Conservation (phyloP, 2,329 filamentous ascomycete genomes). For the Harringtonia aguacate region DNA sequence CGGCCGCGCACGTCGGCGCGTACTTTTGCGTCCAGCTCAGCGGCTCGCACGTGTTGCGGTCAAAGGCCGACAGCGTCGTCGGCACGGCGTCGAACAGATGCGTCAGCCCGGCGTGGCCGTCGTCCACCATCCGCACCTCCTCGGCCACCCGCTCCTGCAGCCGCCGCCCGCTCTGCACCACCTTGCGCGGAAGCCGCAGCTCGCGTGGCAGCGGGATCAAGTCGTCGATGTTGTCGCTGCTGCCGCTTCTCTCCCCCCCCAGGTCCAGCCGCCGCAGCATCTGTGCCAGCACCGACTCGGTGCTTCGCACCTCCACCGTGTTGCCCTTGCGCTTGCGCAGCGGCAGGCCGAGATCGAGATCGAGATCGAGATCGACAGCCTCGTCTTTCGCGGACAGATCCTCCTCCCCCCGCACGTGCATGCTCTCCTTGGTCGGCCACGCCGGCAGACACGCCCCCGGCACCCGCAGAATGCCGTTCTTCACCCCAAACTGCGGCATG, state of each 20-base stretch:
- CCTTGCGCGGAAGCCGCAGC: constrained; percentile 42
- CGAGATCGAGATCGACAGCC: too few relatives aligned
- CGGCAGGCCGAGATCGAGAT: too few relatives aligned
- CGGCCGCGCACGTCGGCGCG: constrained; percentile 53
- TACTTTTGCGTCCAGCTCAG: constrained; percentile 78
- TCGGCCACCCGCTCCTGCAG: constrained; percentile 37
- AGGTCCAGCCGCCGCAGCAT: constrained; percentile 28
- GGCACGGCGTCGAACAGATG: constrained; percentile 48
- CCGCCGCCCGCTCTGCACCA: constrained; percentile 46
- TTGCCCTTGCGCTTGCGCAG: constrained; percentile 40
- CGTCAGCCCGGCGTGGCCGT: not conserved
- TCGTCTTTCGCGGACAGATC: too few relatives aligned
- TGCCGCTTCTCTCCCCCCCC: constrained; percentile 21
- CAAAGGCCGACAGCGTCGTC: constrained; percentile 63
- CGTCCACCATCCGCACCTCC: constrained; percentile 28
- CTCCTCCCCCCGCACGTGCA: constrained; percentile 36
- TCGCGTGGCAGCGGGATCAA: constrained; percentile 34
- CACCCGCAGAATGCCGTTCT: constrained; percentile 41
- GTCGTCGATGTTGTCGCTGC: constrained; percentile 24
- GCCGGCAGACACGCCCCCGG: constrained; percentile 54
- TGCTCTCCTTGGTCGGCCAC: constrained; percentile 59
- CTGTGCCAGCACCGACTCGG: constrained; percentile 31
- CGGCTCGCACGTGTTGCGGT: constrained; percentile 64
- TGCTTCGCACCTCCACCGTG: constrained; percentile 24
- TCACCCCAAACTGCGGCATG: constrained; percentile 32